A percentile compares a stretch with the other conserved stretches of the same genome.
phyloP scores from a whole-genome alignment of 148 eudicot genomes.

The Rheum nobile region DNA sequence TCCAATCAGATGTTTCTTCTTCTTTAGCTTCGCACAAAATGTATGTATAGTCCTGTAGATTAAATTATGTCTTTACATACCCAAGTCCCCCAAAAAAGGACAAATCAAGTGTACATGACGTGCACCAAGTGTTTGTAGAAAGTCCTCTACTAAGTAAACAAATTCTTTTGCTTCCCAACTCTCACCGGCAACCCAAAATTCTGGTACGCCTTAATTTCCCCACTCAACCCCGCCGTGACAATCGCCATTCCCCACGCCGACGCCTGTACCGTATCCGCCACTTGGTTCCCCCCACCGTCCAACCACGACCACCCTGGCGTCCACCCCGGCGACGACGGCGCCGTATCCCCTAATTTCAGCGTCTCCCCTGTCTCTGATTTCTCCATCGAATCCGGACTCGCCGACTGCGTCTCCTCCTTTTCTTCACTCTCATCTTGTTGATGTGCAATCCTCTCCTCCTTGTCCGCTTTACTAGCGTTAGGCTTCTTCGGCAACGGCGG shows the following conservation, averaged over 20 bases:
- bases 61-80: neutral
- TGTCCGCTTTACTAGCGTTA: neutral
- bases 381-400: neutral
- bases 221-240: slow-evolving; percentile 71
- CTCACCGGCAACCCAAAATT: slow-evolving; percentile 79
- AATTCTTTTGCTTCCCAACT: slow-evolving; percentile 12
- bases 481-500: slow-evolving; percentile 8
- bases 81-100: no score
- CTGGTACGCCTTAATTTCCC: slow-evolving; percentile 76
- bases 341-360: neutral
- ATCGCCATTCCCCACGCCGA: slow-evolving; percentile 90
- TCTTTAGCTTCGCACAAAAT: neutral
- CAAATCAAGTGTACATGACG: no score
- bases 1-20: no score
- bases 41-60: neutral
- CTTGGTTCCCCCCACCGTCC: neutral
- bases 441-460: neutral
- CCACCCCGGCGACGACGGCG: neutral
- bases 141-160: slow-evolving; percentile 7
- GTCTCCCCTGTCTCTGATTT: neutral
- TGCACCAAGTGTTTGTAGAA: slow-evolving; percentile 1
- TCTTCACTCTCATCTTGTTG: neutral
- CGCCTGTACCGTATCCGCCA: neutral
- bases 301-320: slow-evolving; percentile 5
- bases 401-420: neutral